Conservation (phyloP, 2,329 filamentous ascomycete species). For the Thermomyces lanuginosus region DNA sequence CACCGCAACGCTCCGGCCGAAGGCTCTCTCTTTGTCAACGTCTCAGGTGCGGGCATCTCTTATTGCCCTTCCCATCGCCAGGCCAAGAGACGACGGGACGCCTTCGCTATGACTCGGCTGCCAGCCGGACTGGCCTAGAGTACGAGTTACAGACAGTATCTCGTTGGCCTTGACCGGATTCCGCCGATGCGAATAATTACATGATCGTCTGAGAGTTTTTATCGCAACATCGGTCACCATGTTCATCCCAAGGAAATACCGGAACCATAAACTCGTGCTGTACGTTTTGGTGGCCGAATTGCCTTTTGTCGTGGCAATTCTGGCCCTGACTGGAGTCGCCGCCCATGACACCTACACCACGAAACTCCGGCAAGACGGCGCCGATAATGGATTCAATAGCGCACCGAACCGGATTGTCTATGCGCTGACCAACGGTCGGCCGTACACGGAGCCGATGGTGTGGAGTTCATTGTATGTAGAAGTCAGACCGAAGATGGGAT, state of each 20-base stretch:
- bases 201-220: no score
- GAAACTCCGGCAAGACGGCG: constrained; percentile 46
- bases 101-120: constrained; percentile 17
- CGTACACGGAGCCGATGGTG: constrained; percentile 37
- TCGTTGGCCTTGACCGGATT: no score
- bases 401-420: constrained; percentile 41
- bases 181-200: no score
- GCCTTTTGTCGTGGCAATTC: constrained; percentile 39
- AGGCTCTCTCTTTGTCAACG: no score
- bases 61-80: no score
- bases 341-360: constrained; percentile 45
- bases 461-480: constrained; percentile 44
- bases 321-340: constrained; percentile 46
- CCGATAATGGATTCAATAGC: constrained; percentile 46
- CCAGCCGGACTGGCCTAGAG: constrained; percentile 23
- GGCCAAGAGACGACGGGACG: no score
- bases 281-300: constrained; percentile 40
- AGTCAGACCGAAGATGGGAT: no score
- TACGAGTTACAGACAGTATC: background rate
- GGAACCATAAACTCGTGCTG: constrained; percentile 35
- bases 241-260: constrained; percentile 40
- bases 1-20: no score
- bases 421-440: constrained; percentile 41
- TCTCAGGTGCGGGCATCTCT: no score
- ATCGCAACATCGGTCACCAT: constrained; percentile 12